Conservation (phyloP, 345 rosid genomes). For the Theobroma cacao region DNA sequence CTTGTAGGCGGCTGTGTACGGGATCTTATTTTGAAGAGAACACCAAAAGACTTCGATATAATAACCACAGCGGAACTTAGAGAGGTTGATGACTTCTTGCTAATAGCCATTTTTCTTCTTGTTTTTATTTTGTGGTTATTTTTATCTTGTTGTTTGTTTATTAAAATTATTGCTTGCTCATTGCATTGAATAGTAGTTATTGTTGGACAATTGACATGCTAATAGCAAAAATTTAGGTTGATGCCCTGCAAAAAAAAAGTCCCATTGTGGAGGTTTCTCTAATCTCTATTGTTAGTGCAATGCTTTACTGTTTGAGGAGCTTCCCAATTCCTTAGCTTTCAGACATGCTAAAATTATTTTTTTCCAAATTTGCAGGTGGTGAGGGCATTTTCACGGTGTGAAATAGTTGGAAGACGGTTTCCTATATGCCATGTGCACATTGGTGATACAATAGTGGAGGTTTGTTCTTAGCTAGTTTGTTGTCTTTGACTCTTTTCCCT, state of each 20-base stretch:
- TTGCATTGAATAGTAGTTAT: not conserved
- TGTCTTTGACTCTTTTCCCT: not conserved
- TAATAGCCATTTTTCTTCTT: not conserved
- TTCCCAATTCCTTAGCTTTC: not conserved
- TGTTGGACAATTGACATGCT: not conserved
- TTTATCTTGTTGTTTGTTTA: not conserved
- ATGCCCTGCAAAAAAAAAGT: not conserved
- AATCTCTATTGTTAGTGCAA: not conserved
- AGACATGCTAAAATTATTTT: not conserved
- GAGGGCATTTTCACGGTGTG: conserved; percentile 43
- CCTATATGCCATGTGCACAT: conserved; percentile 68
- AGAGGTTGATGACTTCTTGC: conserved; percentile 51
- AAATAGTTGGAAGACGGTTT: conserved; percentile 57
- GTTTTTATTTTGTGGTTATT: not conserved
- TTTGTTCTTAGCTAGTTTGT: conserved; percentile 18
- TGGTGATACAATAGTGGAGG: conserved; percentile 50
- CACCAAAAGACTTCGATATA: conserved; percentile 86
- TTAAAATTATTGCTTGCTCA: not conserved
- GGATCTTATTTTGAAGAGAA: conserved; percentile 81
- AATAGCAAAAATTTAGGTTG: not conserved
- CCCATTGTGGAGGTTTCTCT: not conserved
- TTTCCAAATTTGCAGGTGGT: conserved; percentile 33
- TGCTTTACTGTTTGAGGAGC: not conserved
- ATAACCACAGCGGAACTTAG: conserved; percentile 85
- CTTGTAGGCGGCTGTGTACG: conserved; percentile 98